These are phyloP conservation scores for Annulohypoxylon stygium DNA, from an alignment of 495 filamentous ascomycete species.

Conservation along the genomic window DNA sequence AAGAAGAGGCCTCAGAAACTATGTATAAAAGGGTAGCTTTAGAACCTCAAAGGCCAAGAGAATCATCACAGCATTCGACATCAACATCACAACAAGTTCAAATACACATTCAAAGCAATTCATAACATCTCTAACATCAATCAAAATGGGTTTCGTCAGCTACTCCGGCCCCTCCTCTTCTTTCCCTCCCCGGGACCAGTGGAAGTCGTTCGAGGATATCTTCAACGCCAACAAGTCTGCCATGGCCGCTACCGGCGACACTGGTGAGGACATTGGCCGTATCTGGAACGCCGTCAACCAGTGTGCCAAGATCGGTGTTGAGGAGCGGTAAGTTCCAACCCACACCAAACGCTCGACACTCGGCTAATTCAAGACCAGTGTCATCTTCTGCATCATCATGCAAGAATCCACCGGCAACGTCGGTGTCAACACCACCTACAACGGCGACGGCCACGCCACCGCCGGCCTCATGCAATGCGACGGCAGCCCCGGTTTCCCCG, in stretches of 20 bases:
- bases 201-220: constrained; percentile 55
- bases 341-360: background rate
- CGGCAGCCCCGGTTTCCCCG: constrained; percentile 49
- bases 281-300: constrained; percentile 53
- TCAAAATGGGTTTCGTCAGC: constrained; percentile 43
- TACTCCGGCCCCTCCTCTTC: constrained; percentile 54
- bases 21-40: constrained; percentile 31
- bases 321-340: constrained; percentile 50
- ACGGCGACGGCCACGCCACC: constrained; percentile 51
- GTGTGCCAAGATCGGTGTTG: constrained; percentile 54
- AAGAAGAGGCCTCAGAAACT: background rate
- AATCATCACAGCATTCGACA: constrained; percentile 29
- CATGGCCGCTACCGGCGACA: constrained; percentile 53
- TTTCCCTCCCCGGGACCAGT: constrained; percentile 53
- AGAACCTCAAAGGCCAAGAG: constrained; percentile 10
- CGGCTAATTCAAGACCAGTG: constrained; percentile 21
- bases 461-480: constrained; percentile 57
- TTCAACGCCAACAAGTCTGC: constrained; percentile 55
- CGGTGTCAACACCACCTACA: constrained; percentile 53
- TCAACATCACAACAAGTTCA: constrained; percentile 19
- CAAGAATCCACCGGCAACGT: constrained; percentile 60
- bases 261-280: constrained; percentile 52
- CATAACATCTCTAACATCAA: constrained; percentile 10
- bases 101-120: constrained; percentile 8
- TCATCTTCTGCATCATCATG: constrained; percentile 61